These are phyloP conservation scores for Lactarius deliciosus DNA, from an alignment of 768 basidiomycete genomes.

Conservation along the genomic window DNA sequence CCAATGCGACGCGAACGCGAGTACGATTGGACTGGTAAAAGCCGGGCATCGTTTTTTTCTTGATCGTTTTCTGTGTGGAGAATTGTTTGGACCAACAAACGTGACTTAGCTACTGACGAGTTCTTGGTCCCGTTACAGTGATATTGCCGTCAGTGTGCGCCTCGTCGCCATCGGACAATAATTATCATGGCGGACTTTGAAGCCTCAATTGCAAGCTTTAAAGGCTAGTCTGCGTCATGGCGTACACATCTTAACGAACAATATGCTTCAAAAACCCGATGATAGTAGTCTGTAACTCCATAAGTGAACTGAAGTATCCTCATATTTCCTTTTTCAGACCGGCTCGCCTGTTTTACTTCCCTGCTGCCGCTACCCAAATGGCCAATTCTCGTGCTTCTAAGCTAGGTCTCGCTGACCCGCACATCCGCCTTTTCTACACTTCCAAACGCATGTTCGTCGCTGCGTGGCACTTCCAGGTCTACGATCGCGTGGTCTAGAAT, in stretches of 20 bases:
- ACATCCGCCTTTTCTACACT: background rate
- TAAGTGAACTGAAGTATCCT: background rate
- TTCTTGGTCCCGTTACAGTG: too few species aligned
- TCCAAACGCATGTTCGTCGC: background rate
- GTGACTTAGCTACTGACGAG: too few species aligned
- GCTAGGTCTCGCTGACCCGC: background rate
- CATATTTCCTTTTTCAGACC: too few species aligned
- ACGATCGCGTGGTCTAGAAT: conserved; percentile 25
- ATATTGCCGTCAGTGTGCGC: too few species aligned
- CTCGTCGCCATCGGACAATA: too few species aligned
- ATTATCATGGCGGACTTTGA: too few species aligned
- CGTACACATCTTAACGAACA: too few species aligned
- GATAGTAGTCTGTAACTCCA: background rate
- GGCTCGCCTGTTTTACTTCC: background rate
- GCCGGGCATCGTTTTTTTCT: background rate
- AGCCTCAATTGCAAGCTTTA: too few species aligned
- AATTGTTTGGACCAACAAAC: background rate
- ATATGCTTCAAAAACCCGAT: background rate
- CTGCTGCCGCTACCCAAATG: background rate
- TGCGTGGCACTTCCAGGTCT: conserved; percentile 2
- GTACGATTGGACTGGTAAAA: background rate
- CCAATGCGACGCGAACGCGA: background rate
- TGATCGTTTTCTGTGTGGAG: background rate
- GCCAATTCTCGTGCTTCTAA: background rate
- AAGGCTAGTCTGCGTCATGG: too few species aligned